phyloP scores from a whole-genome alignment of 768 basidiomycete genomes.

The Mycena alexandri region DNA sequence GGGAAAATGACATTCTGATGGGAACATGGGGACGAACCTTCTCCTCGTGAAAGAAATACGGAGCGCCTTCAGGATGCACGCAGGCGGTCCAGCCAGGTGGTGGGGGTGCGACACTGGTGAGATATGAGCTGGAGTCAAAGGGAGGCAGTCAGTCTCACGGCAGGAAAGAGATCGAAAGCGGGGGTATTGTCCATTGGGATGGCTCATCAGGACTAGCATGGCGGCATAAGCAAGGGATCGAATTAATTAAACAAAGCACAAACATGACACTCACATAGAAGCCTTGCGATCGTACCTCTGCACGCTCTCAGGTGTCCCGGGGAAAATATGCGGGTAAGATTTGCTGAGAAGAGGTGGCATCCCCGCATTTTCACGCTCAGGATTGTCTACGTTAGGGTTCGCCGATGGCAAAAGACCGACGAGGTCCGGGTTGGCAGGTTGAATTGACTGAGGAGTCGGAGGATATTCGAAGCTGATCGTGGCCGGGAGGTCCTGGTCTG shows the following conservation, averaged over 20 bases:
- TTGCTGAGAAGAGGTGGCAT: too few relatives aligned
- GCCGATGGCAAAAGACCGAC: too few relatives aligned
- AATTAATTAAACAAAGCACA: neutral
- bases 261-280: constrained; percentile 1
- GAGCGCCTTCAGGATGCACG: constrained; percentile 71
- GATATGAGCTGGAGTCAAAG: neutral
- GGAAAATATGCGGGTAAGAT: neutral
- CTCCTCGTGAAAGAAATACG: constrained; percentile 64
- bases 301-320: constrained; percentile 14
- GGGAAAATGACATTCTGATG: too few relatives aligned
- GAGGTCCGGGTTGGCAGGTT: too few relatives aligned
- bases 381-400: too few relatives aligned
- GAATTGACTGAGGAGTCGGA: too few relatives aligned
- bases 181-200: constrained; percentile 11
- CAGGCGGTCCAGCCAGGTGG: constrained; percentile 58
- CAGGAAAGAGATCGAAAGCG: constrained; percentile 14
- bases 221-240: neutral
- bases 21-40: constrained; percentile 53
- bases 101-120: neutral
- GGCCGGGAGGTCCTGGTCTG: too few relatives aligned
- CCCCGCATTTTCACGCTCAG: too few relatives aligned
- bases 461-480: too few relatives aligned
- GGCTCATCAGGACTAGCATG: constrained; percentile 14
- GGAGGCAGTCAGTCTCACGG: constrained; percentile 11
- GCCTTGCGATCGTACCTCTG: constrained; percentile 11